Evolutionary conservation across 2,329 filamentous ascomycete species (phyloP), one percentile per base, ranked within the genome.

Genomic region (Dothidotthia symphoricarpi): DNA sequence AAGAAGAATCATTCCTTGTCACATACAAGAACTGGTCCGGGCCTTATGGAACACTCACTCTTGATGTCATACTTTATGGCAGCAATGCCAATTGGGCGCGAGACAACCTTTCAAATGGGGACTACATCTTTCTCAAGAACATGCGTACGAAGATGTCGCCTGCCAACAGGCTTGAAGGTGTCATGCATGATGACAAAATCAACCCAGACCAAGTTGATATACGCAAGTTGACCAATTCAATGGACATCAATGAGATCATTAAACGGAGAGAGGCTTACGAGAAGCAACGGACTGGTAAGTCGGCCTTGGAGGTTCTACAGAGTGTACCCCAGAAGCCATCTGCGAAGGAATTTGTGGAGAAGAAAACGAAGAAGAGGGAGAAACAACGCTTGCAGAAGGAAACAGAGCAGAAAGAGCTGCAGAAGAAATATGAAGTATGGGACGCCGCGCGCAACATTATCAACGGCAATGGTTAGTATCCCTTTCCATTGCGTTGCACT

Each of bases 21-120:
- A 53, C 40, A 33, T 60, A 61, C 14, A 66, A 64, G 26, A 61
- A 67, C n/a, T 95, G 86, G 86, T 69, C 71, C 2, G 88, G 89
- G 0, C 90, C 90, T 0, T 83, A 72, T 50, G 90, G 89, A 2
- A 81, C 82, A 55, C 72, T 78, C 57, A 83, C 82, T 1, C 71
- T 96, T 35, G 81, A 83, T 51, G 68, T 96, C 16, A 85, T 81
- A 17, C 74, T 86, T 17, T 94, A 75, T 62, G 80, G 83, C 11
- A 78, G 78, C 0, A 85, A 95, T 61, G 79, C 81, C 1, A 53
- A 60, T 1, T 79, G 70, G 46, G 75, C 83, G n/a, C 74, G 72
- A 12, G 57, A 74, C 1, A 63, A 78, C 6, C 68, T 93, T 16
- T 68, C 72, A 2, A 63, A 69, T n/a, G 78, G 79, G 3, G 70